Base-by-base conservation (phyloP, 495 filamentous ascomycete species). In the Filosporella fistucella region DNA sequence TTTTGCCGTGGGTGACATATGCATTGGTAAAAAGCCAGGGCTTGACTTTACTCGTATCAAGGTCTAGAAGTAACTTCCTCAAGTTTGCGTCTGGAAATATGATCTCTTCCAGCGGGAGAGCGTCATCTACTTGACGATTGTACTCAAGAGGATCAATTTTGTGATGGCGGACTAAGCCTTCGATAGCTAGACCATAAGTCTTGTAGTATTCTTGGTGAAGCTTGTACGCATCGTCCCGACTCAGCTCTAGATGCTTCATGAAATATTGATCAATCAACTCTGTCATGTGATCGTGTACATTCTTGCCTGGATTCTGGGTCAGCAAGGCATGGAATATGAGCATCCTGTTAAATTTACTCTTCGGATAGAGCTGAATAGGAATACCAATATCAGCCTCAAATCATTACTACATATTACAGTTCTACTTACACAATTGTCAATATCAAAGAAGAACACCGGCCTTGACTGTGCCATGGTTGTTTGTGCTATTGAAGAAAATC, bases 21-120 rank as follows among this genome's bases (percentile, higher is more conserved):
- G 94, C 94, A 59, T 99, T 99, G 0, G 94, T 99, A 49, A 99
- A 81, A 2, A 99, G 77, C 94, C 94, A 97, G 16, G 87, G 68
- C 60, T 82, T 86, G 53, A 95, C 86, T 58, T 93, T 95, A 52
- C 55, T 67, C 40, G 56, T 77, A 65, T 95, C 88, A 45, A 97
- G 77, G 49, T 89, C 85, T 60, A 78, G 68, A 21, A 99, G 78
- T 39, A 99, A 62, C 57, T 76, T 68, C 36, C 88, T 83, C 41
- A 99, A 73, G 43, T 79, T 69, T 1, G 80, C 76, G 53, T 95
- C 80, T 0, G 87, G 87, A 52, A 68, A 82, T 58, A 99, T 81
- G 63, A 96, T 77, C 8, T 69, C 68, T 46, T 96, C 89, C 11
- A 99, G 77, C 0, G 94, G 91, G 20, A 99, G 69, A 0, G 94